These are phyloP conservation scores for Kwoniella heveanensis DNA, from an alignment of 768 basidiomycete genomes.

Conservation along the genomic window DNA sequence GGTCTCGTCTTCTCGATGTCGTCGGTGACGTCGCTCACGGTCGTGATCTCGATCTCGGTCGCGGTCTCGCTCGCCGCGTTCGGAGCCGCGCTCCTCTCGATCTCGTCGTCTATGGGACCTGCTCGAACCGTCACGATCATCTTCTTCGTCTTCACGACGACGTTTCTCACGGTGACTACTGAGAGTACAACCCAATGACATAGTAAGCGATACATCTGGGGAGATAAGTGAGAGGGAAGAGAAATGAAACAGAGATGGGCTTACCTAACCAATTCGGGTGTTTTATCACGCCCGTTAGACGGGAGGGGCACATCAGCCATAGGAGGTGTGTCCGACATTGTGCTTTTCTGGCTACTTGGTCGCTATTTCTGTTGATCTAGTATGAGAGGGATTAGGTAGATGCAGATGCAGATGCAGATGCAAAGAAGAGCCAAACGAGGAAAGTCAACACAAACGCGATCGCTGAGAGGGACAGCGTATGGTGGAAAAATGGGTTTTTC, in stretches of 20 bases:
- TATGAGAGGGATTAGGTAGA: not conserved
- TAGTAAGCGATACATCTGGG: not conserved
- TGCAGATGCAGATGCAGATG: not conserved
- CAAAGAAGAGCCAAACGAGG: not conserved
- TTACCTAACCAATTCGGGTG: slow-evolving; percentile 48
- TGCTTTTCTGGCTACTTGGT: slow-evolving; percentile 4
- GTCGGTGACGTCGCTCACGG: slow-evolving; percentile 24
- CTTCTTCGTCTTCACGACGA: slow-evolving; percentile 61
- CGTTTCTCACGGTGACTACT: slow-evolving; percentile 60
- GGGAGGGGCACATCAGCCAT: slow-evolving; percentile 6
- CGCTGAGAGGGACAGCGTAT: not conserved
- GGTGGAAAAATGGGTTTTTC: slow-evolving; percentile 10
- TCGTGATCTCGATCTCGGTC: slow-evolving; percentile 28
- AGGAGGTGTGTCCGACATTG: slow-evolving; percentile 41
- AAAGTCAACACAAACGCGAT: not conserved
- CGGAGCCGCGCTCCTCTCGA: slow-evolving; percentile 54
- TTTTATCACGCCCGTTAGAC: slow-evolving; percentile 31
- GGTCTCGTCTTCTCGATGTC: slow-evolving; percentile 33
- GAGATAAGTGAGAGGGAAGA: not conserved
- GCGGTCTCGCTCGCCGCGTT: slow-evolving; percentile 48
- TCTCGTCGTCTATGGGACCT: slow-evolving; percentile 56
- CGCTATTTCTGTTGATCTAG: not conserved
- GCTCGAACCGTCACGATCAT: slow-evolving; percentile 30
- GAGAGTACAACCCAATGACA: not conserved
- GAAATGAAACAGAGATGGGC: slow-evolving; percentile 12